Evolutionary conservation across 2,329 filamentous ascomycete genomes (phyloP).

Genomic region (Clathrospora elynae): DNA sequence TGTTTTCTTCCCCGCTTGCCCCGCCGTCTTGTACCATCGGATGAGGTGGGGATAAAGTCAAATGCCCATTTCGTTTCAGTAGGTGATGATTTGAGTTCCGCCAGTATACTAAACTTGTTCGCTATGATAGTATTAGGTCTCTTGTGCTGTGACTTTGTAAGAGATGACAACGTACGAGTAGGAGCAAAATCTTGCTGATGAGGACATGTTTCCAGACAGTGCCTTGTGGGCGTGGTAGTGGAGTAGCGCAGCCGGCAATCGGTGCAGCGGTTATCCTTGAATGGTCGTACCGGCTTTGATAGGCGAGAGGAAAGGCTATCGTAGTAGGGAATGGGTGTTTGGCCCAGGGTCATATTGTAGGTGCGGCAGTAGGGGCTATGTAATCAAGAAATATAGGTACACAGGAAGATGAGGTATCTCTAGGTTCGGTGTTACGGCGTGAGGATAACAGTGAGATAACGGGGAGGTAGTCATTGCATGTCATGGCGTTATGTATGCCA

Average conservation of each 20-base stretch:
- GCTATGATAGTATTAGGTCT: conserved; percentile 15
- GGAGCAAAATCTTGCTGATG: conserved; percentile 29
- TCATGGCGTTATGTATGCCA: too few relatives aligned
- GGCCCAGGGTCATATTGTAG: conserved; percentile 23
- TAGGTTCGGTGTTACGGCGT: conserved; percentile 5
- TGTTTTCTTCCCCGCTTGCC: conserved; percentile 29
- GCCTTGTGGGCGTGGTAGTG: conserved; percentile 1
- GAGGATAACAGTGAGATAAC: neutral
- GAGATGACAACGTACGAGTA: conserved; percentile 23
- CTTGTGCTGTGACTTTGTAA: neutral
- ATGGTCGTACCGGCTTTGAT: conserved; percentile 7
- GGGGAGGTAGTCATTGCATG: too few relatives aligned
- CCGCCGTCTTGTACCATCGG: conserved; percentile 14
- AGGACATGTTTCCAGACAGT: conserved; percentile 14
- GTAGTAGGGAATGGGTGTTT: conserved; percentile 14
- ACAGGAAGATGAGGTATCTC: conserved; percentile 11
- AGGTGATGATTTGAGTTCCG: conserved; percentile 25
- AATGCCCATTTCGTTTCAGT: conserved; percentile 28
- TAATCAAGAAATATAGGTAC: conserved; percentile 14
- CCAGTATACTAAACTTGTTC: conserved; percentile 39
- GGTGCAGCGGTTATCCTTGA: conserved; percentile 14
- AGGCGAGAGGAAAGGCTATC: conserved; percentile 13
- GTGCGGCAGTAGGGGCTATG: conserved; percentile 13
- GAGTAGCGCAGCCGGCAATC: conserved; percentile 16
- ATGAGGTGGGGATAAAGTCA: conserved; percentile 22